Conservation (phyloP, 2,329 filamentous ascomycete species). For the Exophiala oligosperma region DNA sequence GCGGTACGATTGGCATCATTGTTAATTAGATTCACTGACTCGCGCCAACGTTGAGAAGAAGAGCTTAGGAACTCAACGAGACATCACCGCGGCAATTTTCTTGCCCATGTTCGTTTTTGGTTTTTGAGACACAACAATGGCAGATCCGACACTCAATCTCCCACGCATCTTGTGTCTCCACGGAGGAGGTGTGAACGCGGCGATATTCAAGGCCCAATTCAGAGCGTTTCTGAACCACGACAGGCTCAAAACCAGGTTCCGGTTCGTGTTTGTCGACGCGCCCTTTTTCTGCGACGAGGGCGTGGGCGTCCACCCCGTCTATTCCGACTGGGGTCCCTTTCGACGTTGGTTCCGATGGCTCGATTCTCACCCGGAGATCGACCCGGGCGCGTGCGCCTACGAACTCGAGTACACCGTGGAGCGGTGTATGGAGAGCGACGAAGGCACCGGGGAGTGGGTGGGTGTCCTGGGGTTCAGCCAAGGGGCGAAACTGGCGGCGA, state of each 20-base stretch:
- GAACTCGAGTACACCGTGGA: constrained; percentile 40
- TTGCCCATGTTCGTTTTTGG: no score
- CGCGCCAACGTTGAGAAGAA: no score
- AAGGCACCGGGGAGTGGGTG: constrained; percentile 60
- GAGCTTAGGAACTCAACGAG: no score
- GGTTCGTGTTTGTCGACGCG: constrained; percentile 71
- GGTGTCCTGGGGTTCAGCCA: constrained; percentile 67
- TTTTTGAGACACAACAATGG: no score
- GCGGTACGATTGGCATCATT: no score
- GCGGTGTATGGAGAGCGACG: constrained; percentile 54
- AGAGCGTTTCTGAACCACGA: constrained; percentile 52
- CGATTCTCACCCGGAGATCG: constrained; percentile 55
- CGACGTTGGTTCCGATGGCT: constrained; percentile 64
- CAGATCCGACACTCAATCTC: constrained; percentile 37
- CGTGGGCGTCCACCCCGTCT: constrained; percentile 48
- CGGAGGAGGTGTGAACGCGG: constrained; percentile 72
- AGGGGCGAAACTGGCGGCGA: constrained; percentile 62
- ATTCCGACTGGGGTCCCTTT: constrained; percentile 67
- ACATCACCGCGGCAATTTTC: no score
- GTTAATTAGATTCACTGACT: no score
- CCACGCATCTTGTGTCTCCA: constrained; percentile 80
- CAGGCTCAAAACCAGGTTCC: constrained; percentile 58
- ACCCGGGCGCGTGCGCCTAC: constrained; percentile 44
- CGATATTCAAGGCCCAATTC: constrained; percentile 68
- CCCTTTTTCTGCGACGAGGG: constrained; percentile 59